Base-by-base conservation (phyloP, 2,329 filamentous ascomycete genomes). In the Gnomoniopsis sp. region DNA sequence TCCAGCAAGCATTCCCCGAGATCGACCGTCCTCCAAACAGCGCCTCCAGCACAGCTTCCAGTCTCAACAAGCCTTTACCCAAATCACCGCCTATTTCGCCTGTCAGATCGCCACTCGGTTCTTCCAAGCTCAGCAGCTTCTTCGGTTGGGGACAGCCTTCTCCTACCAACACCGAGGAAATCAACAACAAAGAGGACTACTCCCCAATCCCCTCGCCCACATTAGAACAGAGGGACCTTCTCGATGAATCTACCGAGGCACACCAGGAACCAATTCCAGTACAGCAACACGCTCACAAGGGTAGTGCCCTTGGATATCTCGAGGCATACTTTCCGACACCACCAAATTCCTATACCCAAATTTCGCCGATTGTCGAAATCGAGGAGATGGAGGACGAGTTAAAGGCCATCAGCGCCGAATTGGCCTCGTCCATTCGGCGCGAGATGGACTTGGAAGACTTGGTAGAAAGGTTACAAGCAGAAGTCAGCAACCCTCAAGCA, bases 401-500 rank as follows among this genome's bases (percentile, higher is more conserved):
- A 65, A 91, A 91, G 67, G 90, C 93, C 73, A 93, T 99, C 75
- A 96, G 91, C 77, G 84, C 88, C 61, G 95, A 99, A 80, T 80
- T 99, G 71, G 95, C 95, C 36, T 84, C 87, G 65, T 98, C 95
- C 30, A 98, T 99, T 69, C 87, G 90, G 67, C 86, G 95, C 62
- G 95, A 99, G 77, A 93, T 99, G 84, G 95, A 99, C 66, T 76
- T 99, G 34, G 95, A 99, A 73, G 95, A 99, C 72, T 81, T 98
- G 49, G 88, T 98, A 0, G 95, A 99, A 65, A 83, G 89, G 59
- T 77, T 96, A 66, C 93, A 97, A 71, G 78, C 86, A n/a, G 92
- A 97, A 68, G 80, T 81, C 63, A 82, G 79, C 72, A 81, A 86
- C 73, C 69, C 80, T 68, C 75, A 79, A 72, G 70, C 78, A 65